Percentiles rank a stretch among this genome's conserved stretches.
Evolutionary conservation across 768 basidiomycete genomes (phyloP).

Genomic region (Suillus sp.): DNA sequence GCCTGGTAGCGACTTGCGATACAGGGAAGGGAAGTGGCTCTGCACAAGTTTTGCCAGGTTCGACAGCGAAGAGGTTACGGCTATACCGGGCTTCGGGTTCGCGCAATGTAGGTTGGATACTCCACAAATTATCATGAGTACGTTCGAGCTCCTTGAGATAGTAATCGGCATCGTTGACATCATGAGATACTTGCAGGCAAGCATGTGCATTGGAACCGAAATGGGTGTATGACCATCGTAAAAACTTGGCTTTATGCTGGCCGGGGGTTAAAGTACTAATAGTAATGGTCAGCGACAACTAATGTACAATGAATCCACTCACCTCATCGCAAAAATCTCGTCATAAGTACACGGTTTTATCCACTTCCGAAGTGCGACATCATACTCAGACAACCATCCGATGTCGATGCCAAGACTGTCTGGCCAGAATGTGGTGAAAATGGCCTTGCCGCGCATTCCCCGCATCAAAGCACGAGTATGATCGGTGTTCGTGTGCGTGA

Average conservation of each 20-base stretch:
- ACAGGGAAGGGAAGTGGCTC: not conserved
- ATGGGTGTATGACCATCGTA: not conserved
- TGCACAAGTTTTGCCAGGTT: not conserved
- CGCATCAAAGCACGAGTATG: constrained; percentile 1
- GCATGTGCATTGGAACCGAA: not conserved
- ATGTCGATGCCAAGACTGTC: not conserved
- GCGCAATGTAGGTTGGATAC: not conserved
- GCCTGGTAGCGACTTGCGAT: not conserved
- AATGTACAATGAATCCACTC: not conserved
- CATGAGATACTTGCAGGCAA: not conserved
- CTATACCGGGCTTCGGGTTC: not conserved
- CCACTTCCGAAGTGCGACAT: not conserved
- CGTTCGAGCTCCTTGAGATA: not conserved
- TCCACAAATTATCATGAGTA: not conserved
- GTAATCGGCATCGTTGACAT: not conserved
- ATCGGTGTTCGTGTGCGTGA: not conserved
- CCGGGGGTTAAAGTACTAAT: not conserved
- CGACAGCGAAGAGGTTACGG: not conserved
- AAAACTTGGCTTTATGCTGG: not conserved
- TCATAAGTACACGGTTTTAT: constrained; percentile 1
- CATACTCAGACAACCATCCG: not conserved
- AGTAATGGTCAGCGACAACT: not conserved
- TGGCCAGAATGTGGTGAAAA: constrained; percentile 1
- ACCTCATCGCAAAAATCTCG: constrained; percentile 1
- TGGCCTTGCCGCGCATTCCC: not conserved